Evolutionary conservation across 768 basidiomycete species (phyloP).

Genomic region (Agaricus sinodeliciosus): DNA sequence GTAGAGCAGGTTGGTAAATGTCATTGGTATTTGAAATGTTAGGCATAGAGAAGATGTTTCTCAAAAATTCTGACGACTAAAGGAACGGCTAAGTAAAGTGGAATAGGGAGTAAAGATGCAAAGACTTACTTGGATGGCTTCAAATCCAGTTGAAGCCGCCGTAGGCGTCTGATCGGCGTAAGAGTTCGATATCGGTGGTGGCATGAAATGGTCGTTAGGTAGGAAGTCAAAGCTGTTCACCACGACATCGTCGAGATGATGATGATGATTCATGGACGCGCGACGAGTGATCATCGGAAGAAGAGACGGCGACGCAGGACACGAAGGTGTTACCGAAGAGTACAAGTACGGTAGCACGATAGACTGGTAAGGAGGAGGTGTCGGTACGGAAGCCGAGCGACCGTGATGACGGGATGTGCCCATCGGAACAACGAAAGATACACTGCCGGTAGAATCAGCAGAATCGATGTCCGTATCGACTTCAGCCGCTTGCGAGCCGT

Average conservation of each 20-base stretch:
- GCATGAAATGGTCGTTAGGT: slow-evolving; percentile 36
- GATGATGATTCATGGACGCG: slow-evolving; percentile 35
- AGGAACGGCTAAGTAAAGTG: slow-evolving; percentile 10
- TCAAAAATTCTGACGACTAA: slow-evolving; percentile 45
- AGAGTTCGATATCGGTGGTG: slow-evolving; percentile 21
- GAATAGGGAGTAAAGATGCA: slow-evolving; percentile 5
- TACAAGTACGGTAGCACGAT: slow-evolving; percentile 66
- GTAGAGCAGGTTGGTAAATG: neutral
- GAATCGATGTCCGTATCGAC: slow-evolving; percentile 22
- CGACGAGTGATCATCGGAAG: slow-evolving; percentile 57
- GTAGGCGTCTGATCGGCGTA: slow-evolving; percentile 23
- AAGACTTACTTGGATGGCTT: slow-evolving; percentile 39
- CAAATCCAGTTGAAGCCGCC: slow-evolving; percentile 18
- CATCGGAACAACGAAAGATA: slow-evolving; percentile 36
- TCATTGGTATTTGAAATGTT: slow-evolving; percentile 8
- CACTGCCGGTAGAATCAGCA: slow-evolving; percentile 15
- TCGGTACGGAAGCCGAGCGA: slow-evolving; percentile 50
- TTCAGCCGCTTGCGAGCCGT: slow-evolving; percentile 28
- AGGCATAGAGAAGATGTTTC: slow-evolving; percentile 37
- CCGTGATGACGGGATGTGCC: slow-evolving; percentile 20
- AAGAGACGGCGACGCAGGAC: slow-evolving; percentile 55
- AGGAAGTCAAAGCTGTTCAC: slow-evolving; percentile 50
- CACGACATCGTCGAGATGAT: slow-evolving; percentile 35
- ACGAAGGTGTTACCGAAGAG: slow-evolving; percentile 40
- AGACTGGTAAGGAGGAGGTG: slow-evolving; percentile 59